Conservation (phyloP, 1,284 basidiomycete species). For the Apiotrichum gamsii region DNA sequence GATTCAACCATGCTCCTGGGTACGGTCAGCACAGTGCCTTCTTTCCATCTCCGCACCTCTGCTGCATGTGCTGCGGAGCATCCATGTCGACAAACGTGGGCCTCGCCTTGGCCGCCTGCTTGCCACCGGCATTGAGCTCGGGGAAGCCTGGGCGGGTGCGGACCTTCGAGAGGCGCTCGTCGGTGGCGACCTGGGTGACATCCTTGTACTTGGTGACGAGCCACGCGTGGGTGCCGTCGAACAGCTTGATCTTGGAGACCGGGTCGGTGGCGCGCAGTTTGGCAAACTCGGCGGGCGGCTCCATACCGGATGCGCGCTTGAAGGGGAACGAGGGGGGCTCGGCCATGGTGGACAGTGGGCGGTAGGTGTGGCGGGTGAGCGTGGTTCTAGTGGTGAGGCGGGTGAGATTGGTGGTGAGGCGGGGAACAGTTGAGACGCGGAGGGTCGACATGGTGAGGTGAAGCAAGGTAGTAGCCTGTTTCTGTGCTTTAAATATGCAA, state of each 20-base stretch:
- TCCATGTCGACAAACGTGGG: constrained; percentile 15
- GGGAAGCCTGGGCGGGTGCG: constrained; percentile 12
- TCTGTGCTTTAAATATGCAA: too few species aligned
- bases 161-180: constrained; percentile 9
- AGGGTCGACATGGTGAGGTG: too few species aligned
- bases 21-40: background rate
- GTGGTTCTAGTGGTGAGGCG: background rate
- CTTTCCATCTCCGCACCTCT: too few species aligned
- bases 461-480: too few species aligned
- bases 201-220: constrained; percentile 14
- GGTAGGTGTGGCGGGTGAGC: too few species aligned
- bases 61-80: constrained; percentile 10
- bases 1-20: constrained; percentile 5
- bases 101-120: constrained; percentile 10
- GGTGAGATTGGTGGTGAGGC: background rate
- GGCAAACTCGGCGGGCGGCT: constrained; percentile 10
- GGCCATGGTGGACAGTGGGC: background rate
- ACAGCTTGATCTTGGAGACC: constrained; percentile 8
- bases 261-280: constrained; percentile 3
- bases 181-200: constrained; percentile 7
- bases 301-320: constrained; percentile 9
- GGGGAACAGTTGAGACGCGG: too few species aligned
- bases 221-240: constrained; percentile 6
- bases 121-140: constrained; percentile 15
- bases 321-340: constrained; percentile 5